These are phyloP conservation scores for Rhizodiscina lignyota DNA, from an alignment of 495 filamentous ascomycete species.

Conservation along the genomic window DNA sequence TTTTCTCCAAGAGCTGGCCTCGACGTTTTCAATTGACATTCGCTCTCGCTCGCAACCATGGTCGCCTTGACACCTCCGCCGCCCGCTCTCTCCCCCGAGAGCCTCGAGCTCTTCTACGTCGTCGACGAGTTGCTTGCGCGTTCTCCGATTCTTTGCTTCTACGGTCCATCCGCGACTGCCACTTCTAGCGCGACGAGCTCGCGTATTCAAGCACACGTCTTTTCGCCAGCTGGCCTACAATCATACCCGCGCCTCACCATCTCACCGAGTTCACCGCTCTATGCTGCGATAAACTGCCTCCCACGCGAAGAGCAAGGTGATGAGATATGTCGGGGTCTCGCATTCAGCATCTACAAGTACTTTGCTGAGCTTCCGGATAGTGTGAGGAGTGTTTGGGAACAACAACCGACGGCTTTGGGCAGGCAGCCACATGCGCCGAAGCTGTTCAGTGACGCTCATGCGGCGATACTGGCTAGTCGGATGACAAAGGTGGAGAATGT, in stretches of 20 bases:
- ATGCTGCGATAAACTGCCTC: conserved; percentile 79
- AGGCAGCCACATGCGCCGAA: conserved; percentile 40
- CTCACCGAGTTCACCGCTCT: conserved; percentile 88
- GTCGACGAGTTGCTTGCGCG: conserved; percentile 62
- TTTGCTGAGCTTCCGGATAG: conserved; percentile 68
- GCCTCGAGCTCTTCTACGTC: conserved; percentile 65
- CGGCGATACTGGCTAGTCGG: conserved; percentile 69
- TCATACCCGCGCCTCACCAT: conserved; percentile 81
- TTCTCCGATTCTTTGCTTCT: conserved; percentile 61
- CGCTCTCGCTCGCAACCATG: conserved; percentile 42
- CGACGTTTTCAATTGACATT: no score
- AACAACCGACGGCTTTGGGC: conserved; percentile 17
- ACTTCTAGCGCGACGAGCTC: conserved; percentile 65
- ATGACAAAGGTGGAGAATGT: conserved; percentile 67
- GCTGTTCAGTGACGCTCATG: conserved; percentile 83
- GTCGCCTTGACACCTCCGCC: conserved; percentile 48
- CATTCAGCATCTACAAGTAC: conserved; percentile 84
- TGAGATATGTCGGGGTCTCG: conserved; percentile 73
- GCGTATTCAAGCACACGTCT: conserved; percentile 82
- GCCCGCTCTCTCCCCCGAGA: conserved; percentile 49
- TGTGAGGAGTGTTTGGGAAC: conserved; percentile 42
- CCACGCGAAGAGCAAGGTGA: conserved; percentile 87
- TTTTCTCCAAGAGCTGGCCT: no score
- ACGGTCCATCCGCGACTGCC: conserved; percentile 66
- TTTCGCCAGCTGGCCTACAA: conserved; percentile 71